These are phyloP conservation scores for Penicillium italicum DNA, from an alignment of 2,329 filamentous ascomycete species.

Conservation along the genomic window DNA sequence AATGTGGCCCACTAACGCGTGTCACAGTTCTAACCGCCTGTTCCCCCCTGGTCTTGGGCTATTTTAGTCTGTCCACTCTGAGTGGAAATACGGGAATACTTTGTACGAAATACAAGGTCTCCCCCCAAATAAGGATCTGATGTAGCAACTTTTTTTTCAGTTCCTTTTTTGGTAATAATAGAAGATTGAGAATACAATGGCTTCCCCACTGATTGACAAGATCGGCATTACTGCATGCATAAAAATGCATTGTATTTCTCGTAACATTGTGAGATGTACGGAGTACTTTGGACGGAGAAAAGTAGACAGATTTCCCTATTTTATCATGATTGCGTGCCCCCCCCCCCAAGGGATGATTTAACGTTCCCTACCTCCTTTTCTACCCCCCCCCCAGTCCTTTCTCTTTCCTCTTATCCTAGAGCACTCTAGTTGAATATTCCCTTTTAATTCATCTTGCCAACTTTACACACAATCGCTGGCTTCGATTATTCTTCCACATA, in stretches of 20 bases:
- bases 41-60: not conserved
- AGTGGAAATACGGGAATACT: too few relatives aligned
- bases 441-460: not conserved
- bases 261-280: constrained; percentile 13
- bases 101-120: too few relatives aligned
- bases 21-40: constrained; percentile 22
- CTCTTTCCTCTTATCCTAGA: not conserved
- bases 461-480: constrained; percentile 7
- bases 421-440: not conserved
- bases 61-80: not conserved
- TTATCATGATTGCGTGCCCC: constrained; percentile 10
- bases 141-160: too few relatives aligned
- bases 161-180: not conserved
- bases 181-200: not conserved
- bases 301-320: too few relatives aligned
- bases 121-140: too few relatives aligned
- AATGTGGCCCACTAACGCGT: constrained; percentile 33
- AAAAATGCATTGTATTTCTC: constrained; percentile 15
- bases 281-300: too few relatives aligned
- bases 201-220: constrained; percentile 23
- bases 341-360: constrained; percentile 7
- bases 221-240: constrained; percentile 18
- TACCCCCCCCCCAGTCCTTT: constrained; percentile 2
- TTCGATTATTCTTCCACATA: constrained; percentile 7
- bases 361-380: constrained; percentile 18